Conservation (phyloP, 805 yeast species). For the Tetrapisispora pingtungensis region DNA sequence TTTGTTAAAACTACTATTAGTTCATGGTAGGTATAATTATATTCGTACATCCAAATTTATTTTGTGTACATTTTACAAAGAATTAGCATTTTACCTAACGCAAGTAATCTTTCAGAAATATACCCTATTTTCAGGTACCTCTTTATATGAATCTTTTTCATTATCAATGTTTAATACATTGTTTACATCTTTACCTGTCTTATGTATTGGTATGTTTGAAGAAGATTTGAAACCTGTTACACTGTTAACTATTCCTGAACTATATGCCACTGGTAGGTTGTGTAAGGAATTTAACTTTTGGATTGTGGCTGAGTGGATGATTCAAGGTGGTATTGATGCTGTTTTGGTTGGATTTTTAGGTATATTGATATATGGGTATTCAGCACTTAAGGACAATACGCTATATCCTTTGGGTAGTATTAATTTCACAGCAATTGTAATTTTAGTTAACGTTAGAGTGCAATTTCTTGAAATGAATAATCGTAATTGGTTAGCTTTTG, state of each 20-base stretch:
- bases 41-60: conserved; percentile 86
- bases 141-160: conserved; percentile 92
- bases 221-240: conserved; percentile 85
- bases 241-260: conserved; percentile 81
- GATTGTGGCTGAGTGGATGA: conserved; percentile 69
- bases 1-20: conserved; percentile 69
- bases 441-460: conserved; percentile 66
- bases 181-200: conserved; percentile 85
- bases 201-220: conserved; percentile 92
- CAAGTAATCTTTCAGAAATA: conserved; percentile 81
- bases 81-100: conserved; percentile 76
- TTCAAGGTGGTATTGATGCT: conserved; percentile 64
- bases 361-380: conserved; percentile 60
- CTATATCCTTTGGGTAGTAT: conserved; percentile 75
- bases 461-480: conserved; percentile 74
- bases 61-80: conserved; percentile 90
- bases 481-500: conserved; percentile 56
- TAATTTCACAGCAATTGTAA: conserved; percentile 60
- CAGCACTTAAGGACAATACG: conserved; percentile 60
- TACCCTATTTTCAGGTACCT: conserved; percentile 84
- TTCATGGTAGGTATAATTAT: conserved; percentile 94
- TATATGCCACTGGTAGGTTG: conserved; percentile 67
- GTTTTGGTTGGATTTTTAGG: conserved; percentile 58
- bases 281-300: conserved; percentile 64
- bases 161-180: conserved; percentile 93